These are phyloP conservation scores for Knufia petricola DNA, from an alignment of 2,329 filamentous ascomycete species.

Conservation along the genomic window DNA sequence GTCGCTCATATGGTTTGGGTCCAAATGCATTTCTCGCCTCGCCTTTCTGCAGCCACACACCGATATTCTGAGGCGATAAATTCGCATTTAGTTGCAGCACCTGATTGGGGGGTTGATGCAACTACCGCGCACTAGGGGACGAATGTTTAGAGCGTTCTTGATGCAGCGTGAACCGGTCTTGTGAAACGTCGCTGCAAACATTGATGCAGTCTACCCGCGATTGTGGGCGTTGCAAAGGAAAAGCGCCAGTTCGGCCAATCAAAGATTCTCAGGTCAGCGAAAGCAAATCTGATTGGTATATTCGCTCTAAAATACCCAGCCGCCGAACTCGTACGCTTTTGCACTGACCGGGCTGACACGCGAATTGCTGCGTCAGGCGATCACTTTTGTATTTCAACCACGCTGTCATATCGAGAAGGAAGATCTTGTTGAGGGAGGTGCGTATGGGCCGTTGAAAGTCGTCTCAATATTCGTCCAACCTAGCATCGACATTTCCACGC, in stretches of 20 bases:
- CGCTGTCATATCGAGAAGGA: too few species aligned
- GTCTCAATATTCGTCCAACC: background rate
- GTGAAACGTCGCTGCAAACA: background rate
- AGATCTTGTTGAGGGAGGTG: background rate
- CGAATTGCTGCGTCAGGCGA: too few species aligned
- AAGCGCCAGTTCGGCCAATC: background rate
- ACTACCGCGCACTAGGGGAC: background rate
- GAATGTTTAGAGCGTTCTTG: background rate
- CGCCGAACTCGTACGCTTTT: too few species aligned
- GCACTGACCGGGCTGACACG: too few species aligned
- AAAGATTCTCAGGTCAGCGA: background rate
- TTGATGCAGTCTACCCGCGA: background rate
- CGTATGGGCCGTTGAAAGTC: background rate
- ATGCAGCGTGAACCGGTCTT: background rate
- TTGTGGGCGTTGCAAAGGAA: background rate
- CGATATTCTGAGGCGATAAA: background rate
- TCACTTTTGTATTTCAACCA: too few species aligned
- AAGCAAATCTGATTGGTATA: background rate
- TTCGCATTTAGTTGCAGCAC: background rate
- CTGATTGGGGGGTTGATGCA: background rate
- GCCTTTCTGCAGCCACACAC: constrained; percentile 2
- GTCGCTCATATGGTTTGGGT: background rate
- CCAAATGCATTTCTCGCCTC: constrained; percentile 7
- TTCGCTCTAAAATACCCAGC: too few species aligned
- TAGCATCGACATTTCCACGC: background rate